Percentiles rank a stretch among this genome's conserved stretches.
These are phyloP conservation scores for Pelargonium cotyledonis DNA, from an alignment of 441 rosid species.

Conservation along the genomic window DNA sequence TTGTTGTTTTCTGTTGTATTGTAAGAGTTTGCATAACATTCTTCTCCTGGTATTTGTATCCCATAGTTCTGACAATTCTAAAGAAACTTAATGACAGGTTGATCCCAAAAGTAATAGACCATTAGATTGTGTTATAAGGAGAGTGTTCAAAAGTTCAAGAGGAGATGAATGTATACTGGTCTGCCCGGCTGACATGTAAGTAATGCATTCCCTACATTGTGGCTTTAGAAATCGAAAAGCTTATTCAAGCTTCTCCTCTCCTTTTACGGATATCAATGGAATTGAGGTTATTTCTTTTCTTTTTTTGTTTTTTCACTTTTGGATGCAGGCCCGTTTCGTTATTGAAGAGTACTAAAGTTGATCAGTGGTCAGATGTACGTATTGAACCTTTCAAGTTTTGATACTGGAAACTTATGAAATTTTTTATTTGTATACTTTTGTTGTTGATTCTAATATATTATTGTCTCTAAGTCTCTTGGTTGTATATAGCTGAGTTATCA, in stretches of 20 bases:
- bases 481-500: no score
- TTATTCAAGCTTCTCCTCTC: not conserved
- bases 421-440: not conserved
- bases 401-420: not conserved
- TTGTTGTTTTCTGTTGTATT: not conserved
- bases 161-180: not conserved
- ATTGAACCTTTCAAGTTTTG: constrained; percentile 1
- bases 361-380: not conserved
- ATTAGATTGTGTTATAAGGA: not conserved
- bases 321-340: constrained; percentile 23
- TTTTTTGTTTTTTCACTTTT: constrained; percentile 1
- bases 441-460: not conserved
- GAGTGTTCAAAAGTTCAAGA: not conserved
- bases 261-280: not conserved
- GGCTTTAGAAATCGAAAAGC: not conserved
- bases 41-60: not conserved
- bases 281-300: not conserved
- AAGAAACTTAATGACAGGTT: not conserved
- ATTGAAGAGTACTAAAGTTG: not conserved
- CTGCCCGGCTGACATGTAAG: not conserved
- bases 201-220: not conserved
- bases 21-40: not conserved
- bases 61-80: not conserved
- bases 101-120: not conserved
- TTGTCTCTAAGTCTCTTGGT: not conserved